phyloP scores from a whole-genome alignment of 2,329 filamentous ascomycete species.

The Colletotrichum simmondsii region DNA sequence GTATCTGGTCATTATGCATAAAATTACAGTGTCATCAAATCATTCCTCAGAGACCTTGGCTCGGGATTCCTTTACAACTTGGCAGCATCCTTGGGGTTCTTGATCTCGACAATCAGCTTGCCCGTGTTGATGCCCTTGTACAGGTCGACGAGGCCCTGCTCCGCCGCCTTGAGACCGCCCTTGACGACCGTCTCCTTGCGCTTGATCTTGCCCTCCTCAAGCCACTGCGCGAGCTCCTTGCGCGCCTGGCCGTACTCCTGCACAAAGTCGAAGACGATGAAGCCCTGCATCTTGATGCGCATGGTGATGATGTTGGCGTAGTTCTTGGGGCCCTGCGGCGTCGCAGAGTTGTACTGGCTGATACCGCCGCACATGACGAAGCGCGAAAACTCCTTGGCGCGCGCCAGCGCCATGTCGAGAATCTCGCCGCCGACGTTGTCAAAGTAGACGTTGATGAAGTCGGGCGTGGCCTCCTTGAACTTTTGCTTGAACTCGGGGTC shows the following conservation, averaged over 20 bases:
- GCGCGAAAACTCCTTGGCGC: constrained; percentile 71
- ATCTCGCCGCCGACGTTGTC: constrained; percentile 82
- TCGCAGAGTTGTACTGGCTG: constrained; percentile 73
- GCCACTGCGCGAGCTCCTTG: constrained; percentile 72
- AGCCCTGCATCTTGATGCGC: constrained; percentile 74
- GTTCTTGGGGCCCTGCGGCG: constrained; percentile 67
- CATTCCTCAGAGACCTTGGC: neutral
- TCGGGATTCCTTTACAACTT: constrained; percentile 7
- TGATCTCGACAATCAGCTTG: constrained; percentile 69
- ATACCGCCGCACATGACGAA: constrained; percentile 80
- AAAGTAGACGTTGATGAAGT: constrained; percentile 76
- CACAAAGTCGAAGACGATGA: constrained; percentile 77
- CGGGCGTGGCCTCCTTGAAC: constrained; percentile 67
- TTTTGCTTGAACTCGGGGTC: constrained; percentile 67
- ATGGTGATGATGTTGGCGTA: constrained; percentile 63
- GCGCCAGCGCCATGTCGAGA: constrained; percentile 71
- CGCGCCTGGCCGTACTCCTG: constrained; percentile 67
- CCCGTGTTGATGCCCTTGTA: constrained; percentile 79
- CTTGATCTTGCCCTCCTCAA: constrained; percentile 78
- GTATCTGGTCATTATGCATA: constrained; percentile 22
- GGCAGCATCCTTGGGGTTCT: constrained; percentile 42
- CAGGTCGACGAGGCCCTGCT: constrained; percentile 70
- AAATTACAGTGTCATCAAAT: constrained; percentile 27
- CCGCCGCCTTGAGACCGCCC: constrained; percentile 74
- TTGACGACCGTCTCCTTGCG: constrained; percentile 76